Base-by-base conservation (phyloP, 768 basidiomycete species). In the Ramaria sp. region DNA sequence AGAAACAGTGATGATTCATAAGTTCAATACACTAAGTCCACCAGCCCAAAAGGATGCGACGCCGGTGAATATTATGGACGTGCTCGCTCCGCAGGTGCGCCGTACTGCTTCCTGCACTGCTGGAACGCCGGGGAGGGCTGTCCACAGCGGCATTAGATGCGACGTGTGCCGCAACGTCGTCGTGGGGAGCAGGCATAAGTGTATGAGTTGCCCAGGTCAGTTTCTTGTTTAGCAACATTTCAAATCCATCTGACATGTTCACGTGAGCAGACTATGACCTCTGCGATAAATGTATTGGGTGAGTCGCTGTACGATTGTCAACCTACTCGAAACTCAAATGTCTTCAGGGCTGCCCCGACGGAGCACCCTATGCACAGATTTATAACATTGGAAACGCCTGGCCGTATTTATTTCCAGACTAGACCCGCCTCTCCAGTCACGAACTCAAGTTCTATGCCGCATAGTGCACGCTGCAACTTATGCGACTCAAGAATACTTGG, bases 401-500 rank as follows among this genome's bases (percentile, higher is more conserved):
- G 80, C 2, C 75, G 76, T 13, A 75, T 85, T 48, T 66, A 80
- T 55, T 78, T 87, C 5, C 85, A 85, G 61, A 81, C 78, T 0
- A 74, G 37, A 15, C 42, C 42, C 32, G 28, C 12, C 71, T 74
- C 60, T 65, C 63, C 48, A 74, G 71, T 10, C 66, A 70, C n/a
- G 70, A 25, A 13, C 15, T 15, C 39, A 22, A 8, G 3, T 1
- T n/a, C 18, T 48, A 51, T 16, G 12, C 30, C 69, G 25, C 90
- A 93, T 63, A 64, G 67, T 57, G 87, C 88, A 5, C 75, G 66
- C 9, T 94, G 91, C 68, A 78, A 93, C 64, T 63, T 91, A 24
- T 94, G 91, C 61, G 81, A 85, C 58, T 82, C 80, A 1, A 65
- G 71, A 2, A 86, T 94, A 60, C 60, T 66, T 25, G 91, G 90